Percentiles rank a stretch among this genome's conserved stretches.
phyloP scores from a whole-genome alignment of 2,329 filamentous ascomycete genomes.

The Colletotrichum orchidophilum region DNA sequence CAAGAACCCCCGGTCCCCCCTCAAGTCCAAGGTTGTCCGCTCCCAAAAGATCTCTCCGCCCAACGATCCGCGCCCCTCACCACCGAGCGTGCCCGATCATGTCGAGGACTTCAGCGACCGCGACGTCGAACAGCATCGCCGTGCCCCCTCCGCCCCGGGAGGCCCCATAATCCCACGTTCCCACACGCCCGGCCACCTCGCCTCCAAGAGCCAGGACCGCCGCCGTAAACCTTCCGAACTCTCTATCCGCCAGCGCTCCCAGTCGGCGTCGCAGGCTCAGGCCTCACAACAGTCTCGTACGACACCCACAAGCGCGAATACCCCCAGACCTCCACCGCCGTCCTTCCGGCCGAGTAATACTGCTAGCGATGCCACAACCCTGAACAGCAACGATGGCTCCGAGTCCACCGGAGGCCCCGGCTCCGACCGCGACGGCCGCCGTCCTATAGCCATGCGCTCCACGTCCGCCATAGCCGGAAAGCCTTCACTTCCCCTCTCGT shows the following conservation, averaged over 20 bases:
- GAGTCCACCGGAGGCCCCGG: slow-evolving; percentile 37
- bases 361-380: slow-evolving; percentile 34
- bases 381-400: slow-evolving; percentile 37
- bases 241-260: slow-evolving; percentile 63
- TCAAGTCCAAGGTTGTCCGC: slow-evolving; percentile 57
- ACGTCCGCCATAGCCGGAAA: slow-evolving; percentile 60
- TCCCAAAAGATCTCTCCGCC: slow-evolving; percentile 62
- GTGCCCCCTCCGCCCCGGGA: slow-evolving; percentile 25
- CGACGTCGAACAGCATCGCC: slow-evolving; percentile 40
- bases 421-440: slow-evolving; percentile 43
- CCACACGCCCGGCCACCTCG: slow-evolving; percentile 70
- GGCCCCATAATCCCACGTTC: slow-evolving; percentile 58
- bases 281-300: slow-evolving; percentile 37
- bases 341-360: slow-evolving; percentile 31
- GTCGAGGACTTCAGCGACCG: slow-evolving; percentile 36
- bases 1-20: slow-evolving; percentile 31
- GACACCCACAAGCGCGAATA: slow-evolving; percentile 33
- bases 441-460: slow-evolving; percentile 59
- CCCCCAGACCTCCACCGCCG: slow-evolving; percentile 32
- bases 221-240: slow-evolving; percentile 62
- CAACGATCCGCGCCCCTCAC: slow-evolving; percentile 41
- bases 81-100: slow-evolving; percentile 33
- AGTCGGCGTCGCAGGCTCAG: slow-evolving; percentile 53
- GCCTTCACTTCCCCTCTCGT: slow-evolving; percentile 33
- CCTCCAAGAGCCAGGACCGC: slow-evolving; percentile 64